Evolutionary conservation across 345 rosid genomes (phyloP).

Genomic region (Eucalyptus globulus): DNA sequence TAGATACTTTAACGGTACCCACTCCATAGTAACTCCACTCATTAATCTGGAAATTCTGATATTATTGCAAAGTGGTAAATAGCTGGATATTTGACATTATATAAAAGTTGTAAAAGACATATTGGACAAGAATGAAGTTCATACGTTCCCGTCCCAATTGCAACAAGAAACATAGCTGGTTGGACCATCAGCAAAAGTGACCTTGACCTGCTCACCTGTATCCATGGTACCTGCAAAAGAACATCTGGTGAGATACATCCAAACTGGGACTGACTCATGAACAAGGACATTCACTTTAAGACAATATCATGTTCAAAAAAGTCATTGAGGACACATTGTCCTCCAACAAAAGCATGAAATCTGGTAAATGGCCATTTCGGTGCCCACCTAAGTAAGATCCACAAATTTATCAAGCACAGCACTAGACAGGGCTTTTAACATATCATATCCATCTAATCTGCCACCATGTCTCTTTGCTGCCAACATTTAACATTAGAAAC

Average conservation of each 20-base stretch:
- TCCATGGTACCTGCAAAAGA: constrained; percentile 76
- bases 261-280: background rate
- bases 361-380: background rate
- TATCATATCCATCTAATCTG: background rate
- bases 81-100: background rate
- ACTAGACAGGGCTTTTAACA: background rate
- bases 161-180: constrained; percentile 58
- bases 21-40: background rate
- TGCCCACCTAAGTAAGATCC: background rate
- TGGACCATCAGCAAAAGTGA: constrained; percentile 61
- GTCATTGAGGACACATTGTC: background rate
- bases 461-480: background rate
- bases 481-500: background rate
- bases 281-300: background rate
- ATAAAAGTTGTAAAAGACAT: background rate
- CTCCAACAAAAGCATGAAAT: background rate
- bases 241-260: background rate
- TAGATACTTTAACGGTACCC: background rate
- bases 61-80: background rate
- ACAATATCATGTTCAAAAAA: background rate
- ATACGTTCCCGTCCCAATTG: constrained; percentile 70
- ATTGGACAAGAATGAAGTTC: constrained; percentile 4
- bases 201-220: constrained; percentile 90
- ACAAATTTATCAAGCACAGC: background rate
- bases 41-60: background rate